Percentiles rank a stretch among this genome's conserved stretches.
phyloP scores from a whole-genome alignment of 2,329 filamentous ascomycete genomes.

The Paraconiothyrium brasiliense region DNA sequence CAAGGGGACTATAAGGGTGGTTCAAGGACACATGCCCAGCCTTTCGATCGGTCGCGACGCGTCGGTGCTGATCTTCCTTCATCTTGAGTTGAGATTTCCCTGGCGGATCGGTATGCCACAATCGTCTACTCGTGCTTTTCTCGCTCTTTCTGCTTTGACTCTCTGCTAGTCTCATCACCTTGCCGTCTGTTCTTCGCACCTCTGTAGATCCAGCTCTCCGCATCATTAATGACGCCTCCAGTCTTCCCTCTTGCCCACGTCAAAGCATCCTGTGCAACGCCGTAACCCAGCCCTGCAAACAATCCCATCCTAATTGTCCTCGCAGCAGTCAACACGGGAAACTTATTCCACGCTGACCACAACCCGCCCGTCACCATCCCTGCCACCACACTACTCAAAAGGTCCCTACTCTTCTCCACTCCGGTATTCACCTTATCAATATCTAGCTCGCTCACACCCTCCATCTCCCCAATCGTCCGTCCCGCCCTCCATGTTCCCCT shows the following conservation, averaged over 20 bases:
- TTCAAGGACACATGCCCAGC: background rate
- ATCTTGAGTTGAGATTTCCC: slow-evolving; percentile 5
- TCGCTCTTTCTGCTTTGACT: slow-evolving; percentile 26
- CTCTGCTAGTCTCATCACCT: slow-evolving; percentile 39
- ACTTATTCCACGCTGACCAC: slow-evolving; percentile 86
- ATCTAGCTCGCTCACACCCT: slow-evolving; percentile 48
- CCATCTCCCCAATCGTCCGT: slow-evolving; percentile 48
- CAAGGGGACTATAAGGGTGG: no score
- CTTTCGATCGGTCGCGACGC: background rate
- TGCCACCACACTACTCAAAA: slow-evolving; percentile 81
- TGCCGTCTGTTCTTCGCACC: slow-evolving; percentile 47
- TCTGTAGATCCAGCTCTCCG: slow-evolving; percentile 55
- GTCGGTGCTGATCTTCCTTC: background rate
- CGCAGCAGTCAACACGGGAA: slow-evolving; percentile 71
- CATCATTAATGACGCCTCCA: slow-evolving; percentile 58
- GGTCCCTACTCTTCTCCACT: slow-evolving; percentile 65
- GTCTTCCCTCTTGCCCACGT: slow-evolving; percentile 74
- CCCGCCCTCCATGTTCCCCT: slow-evolving; percentile 56
- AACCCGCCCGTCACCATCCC: slow-evolving; percentile 84
- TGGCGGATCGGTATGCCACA: background rate
- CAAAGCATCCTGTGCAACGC: slow-evolving; percentile 79
- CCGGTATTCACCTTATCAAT: slow-evolving; percentile 37
- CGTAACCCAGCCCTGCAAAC: slow-evolving; percentile 80
- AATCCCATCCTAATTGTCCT: slow-evolving; percentile 81
- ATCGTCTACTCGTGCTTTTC: background rate